Percentiles rank a stretch among this genome's conserved stretches.
Conservation (phyloP, 140 eudicot species). For the Flaveria floridana region DNA sequence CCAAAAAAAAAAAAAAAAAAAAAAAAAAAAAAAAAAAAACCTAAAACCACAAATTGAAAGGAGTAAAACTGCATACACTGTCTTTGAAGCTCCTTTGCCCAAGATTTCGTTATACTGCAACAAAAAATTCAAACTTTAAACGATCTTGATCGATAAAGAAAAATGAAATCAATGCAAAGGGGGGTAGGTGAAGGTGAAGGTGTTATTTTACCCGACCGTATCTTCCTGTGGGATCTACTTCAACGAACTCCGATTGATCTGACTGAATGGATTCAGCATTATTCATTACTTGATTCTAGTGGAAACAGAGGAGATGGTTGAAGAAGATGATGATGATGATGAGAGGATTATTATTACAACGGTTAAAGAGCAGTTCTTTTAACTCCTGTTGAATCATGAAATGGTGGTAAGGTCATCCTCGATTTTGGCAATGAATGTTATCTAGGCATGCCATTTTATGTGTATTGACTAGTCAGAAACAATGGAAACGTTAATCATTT, state of each 20-base stretch:
- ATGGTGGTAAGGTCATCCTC: background rate
- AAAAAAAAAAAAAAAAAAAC: background rate
- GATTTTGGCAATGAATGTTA: background rate
- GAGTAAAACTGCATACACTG: conserved; percentile 50
- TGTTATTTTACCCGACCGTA: conserved; percentile 58
- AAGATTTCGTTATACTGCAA: conserved; percentile 73
- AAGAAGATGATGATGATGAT: background rate
- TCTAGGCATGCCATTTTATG: background rate
- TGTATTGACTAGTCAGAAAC: no score
- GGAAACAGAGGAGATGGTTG: background rate
- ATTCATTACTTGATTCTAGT: conserved; percentile 40
- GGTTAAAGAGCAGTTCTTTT: background rate
- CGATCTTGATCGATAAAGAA: background rate
- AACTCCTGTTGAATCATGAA: no score
- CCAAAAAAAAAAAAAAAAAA: background rate
- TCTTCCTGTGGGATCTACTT: conserved; percentile 85
- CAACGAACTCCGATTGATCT: conserved; percentile 55
- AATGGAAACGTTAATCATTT: no score
- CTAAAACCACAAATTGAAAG: background rate
- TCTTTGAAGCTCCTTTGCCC: conserved; percentile 88
- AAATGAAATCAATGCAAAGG: background rate
- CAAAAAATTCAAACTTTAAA: conserved; percentile 2
- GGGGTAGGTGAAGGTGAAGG: background rate
- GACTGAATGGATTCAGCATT: conserved; percentile 42
- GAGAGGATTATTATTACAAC: no score